Conservation (phyloP, 345 rosid genomes). For the Hypericum perforatum region DNA sequence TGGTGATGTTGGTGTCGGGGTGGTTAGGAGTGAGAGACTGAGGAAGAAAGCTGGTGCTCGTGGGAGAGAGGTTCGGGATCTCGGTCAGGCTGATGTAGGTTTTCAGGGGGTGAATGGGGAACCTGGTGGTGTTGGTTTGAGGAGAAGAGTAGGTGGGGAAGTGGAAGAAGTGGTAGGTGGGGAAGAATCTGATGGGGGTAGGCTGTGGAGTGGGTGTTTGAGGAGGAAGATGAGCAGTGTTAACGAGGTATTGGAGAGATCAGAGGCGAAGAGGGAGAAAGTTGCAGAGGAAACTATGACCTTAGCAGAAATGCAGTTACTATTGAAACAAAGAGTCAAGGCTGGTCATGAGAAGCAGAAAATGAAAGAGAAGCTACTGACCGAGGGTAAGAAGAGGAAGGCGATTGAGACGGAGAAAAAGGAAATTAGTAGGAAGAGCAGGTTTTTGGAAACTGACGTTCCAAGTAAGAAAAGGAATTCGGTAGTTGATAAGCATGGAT, state of each 20-base stretch:
- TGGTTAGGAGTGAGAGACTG: constrained; percentile 18
- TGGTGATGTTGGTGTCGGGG: constrained; percentile 12
- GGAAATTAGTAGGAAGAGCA: constrained; percentile 16
- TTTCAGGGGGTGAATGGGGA: neutral
- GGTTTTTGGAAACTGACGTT: constrained; percentile 10
- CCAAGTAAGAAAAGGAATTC: constrained; percentile 8
- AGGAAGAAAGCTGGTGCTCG: constrained; percentile 13
- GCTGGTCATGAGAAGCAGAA: constrained; percentile 22
- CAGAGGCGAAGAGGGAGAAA: constrained; percentile 15
- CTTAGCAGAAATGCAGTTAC: constrained; percentile 56
- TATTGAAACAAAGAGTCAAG: constrained; percentile 29
- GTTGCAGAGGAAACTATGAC: constrained; percentile 58
- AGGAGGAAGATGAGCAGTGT: constrained; percentile 27
- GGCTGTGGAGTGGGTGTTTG: constrained; percentile 26
- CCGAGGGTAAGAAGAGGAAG: neutral
- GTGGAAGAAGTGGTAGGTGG: neutral
- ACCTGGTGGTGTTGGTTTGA: constrained; percentile 13
- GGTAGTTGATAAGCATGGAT: constrained; percentile 11
- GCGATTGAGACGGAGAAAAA: constrained; percentile 17
- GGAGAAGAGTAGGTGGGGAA: constrained; percentile 20
- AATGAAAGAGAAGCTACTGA: constrained; percentile 15
- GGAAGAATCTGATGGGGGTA: constrained; percentile 27
- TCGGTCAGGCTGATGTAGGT: constrained; percentile 10
- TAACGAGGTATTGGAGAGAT: constrained; percentile 30
- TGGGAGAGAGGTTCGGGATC: constrained; percentile 8